Evolutionary conservation across 306 rosid genomes (phyloP).

Genomic region (Pachyrhizus erosus): DNA sequence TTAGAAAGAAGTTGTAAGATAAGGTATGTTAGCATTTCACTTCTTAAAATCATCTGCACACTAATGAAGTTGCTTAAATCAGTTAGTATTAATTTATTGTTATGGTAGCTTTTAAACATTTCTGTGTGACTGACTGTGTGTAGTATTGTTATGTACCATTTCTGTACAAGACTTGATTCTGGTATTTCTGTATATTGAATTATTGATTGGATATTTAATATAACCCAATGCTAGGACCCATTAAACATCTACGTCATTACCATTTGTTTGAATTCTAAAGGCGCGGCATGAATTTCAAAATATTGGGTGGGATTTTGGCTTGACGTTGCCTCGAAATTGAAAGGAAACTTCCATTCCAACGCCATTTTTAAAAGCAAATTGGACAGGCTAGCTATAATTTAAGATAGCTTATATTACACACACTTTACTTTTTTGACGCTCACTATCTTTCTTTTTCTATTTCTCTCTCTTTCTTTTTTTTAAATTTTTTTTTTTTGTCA

Average conservation of each 20-base stretch:
- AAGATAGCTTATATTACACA: too few relatives aligned
- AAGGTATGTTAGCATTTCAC: too few relatives aligned
- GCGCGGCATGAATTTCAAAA: not conserved
- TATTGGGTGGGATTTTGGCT: not conserved
- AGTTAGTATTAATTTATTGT: too few relatives aligned
- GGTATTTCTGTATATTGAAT: not conserved
- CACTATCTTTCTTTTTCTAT: too few relatives aligned
- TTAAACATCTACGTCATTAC: not conserved
- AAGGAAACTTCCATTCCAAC: not conserved
- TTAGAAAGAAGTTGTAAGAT: too few relatives aligned
- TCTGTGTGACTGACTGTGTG: too few relatives aligned
- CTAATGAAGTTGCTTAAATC: not conserved
- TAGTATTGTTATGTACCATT: not conserved
- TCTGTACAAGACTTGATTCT: not conserved
- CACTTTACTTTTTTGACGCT: too few relatives aligned
- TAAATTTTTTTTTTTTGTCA: too few relatives aligned
- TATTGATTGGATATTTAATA: not conserved
- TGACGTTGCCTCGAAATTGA: not conserved
- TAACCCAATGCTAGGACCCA: not conserved
- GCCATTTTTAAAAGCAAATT: constrained; percentile 8
- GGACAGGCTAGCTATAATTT: not conserved
- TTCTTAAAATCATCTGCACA: not conserved
- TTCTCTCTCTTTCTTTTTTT: too few relatives aligned
- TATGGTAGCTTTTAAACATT: too few relatives aligned
- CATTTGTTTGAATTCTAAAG: not conserved